Base-by-base conservation (phyloP, 352 stramenopile species). In the Phytophthora rubi region DNA sequence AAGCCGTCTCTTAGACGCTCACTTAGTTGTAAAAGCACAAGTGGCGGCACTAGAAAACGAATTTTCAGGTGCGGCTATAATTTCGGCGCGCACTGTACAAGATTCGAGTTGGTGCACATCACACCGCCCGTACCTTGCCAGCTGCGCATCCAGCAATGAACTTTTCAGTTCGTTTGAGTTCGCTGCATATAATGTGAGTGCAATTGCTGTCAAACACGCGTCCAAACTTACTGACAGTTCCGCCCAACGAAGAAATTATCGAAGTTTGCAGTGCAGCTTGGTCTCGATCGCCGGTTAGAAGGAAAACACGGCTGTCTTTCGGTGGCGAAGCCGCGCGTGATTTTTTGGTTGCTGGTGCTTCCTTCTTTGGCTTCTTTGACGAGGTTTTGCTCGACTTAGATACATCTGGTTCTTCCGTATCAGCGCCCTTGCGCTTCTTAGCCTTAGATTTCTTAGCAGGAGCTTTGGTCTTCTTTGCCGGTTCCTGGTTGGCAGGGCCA, bases 151-250 rank as follows among this genome's bases (percentile, higher is more conserved):
- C 89, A 30, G 86, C 83, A 18, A 96, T 80, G 59, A 96, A 93
- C 66, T 96, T 96, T 65, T 96, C 89, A 4, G 89, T 96, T 2
- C 89, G 83, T 75, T 94, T 94, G 28, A 96, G 79, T 60, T 95
- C 86, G 37, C 82, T 94, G 70, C 86, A 95, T 62, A 96, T 93
- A 69, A 96, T 91, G 70, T 96, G 86, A 3, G 89, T 95, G 69
- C 88, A 90, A 21, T 74, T 73, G 45, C 62, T 77, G 44, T 96
- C 88, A 68, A 83, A 96, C 16, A 82, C 80, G 26, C 89, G 82
- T 42, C 81, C 83, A 35, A 80, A 89, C 26, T 90, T 68, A 62
- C 87, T 90, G 15, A 93, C 81, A 15, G 59, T 77, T 42, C 81
- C 88, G 47, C 85, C 88, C 16, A 96, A 68, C 2, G 75, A 77